Base-by-base conservation (phyloP, 139 green algal species). In the Micractinium conductrix region DNA sequence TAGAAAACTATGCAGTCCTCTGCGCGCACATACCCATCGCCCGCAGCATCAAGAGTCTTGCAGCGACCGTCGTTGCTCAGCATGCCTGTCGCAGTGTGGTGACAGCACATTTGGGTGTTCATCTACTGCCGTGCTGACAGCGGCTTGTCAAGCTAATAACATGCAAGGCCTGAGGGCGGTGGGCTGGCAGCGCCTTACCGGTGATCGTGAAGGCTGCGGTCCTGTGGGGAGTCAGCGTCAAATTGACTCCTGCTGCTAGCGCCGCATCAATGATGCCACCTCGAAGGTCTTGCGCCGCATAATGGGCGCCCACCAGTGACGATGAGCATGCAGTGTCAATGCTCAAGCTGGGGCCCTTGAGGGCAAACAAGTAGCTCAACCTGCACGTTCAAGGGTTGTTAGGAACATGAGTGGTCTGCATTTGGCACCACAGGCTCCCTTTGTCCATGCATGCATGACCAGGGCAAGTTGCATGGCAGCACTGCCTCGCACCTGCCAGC, bases 241-340 rank as follows among this genome's bases (percentile, higher is more conserved):
- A 10, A 40, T 93, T 93, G 30, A 85, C 67, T 2, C 35, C 75
- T 40, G 60, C 90, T 67, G 48, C 67, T 63, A 58, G 80, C 24
- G 9, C 90, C 38, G 37, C 48, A 48, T 62, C 42, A 33, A 8
- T 19, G 37, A 44, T 21, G 38, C 24, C 21, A 28, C 37, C 19
- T 2, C 70, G 50, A 5, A 96, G 8, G 33, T 70, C 44, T 3
- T 38, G 62, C 19, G 48, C n/a, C 1, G 86, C 86, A 21, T 92
- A 30, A 50, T 93, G 88, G 2, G 79, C 45, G 22, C 82, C 81
- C 0, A 93, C 91, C 30, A 94, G 60, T 0, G 91, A 91, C 8
- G 91, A 93, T 16, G 91, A 94, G 82, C 91, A 94, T 3, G 91
- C 91, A 10, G 91, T 94, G 75, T 94, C 91, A 21, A 86, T 90